Conservation (phyloP, 2,329 filamentous ascomycete species). For the Diaporthe helianthi region DNA sequence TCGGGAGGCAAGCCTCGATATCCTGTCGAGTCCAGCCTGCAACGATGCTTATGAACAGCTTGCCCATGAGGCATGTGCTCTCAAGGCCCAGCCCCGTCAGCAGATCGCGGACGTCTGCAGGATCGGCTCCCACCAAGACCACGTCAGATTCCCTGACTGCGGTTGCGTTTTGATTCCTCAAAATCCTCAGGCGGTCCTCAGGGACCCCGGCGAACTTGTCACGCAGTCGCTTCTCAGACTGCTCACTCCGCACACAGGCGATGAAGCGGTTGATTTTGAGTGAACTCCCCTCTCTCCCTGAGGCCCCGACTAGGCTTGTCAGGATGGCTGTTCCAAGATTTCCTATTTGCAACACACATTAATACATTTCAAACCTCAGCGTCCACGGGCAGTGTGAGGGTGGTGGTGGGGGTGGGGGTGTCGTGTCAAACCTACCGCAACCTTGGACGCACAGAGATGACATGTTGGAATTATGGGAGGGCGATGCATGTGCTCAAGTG, state of each 20-base stretch:
- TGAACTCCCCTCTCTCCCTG: background rate
- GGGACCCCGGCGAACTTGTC: slow-evolving; percentile 35
- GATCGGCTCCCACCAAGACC: slow-evolving; percentile 55
- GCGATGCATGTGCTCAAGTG: no score
- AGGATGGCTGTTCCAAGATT: slow-evolving; percentile 41
- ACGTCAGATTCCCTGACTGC: slow-evolving; percentile 48
- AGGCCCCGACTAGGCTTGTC: slow-evolving; percentile 1
- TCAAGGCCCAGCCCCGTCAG: slow-evolving; percentile 47
- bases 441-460: slow-evolving; percentile 34
- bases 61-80: slow-evolving; percentile 47
- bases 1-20: slow-evolving; percentile 48
- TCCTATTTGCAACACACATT: slow-evolving; percentile 35
- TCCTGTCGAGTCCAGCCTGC: slow-evolving; percentile 55
- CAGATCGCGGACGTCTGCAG: slow-evolving; percentile 49
- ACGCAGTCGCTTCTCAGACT: slow-evolving; percentile 37
- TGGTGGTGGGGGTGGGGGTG: background rate
- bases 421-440: slow-evolving; percentile 34
- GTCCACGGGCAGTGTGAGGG: background rate
- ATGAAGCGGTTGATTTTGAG: slow-evolving; percentile 42
- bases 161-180: slow-evolving; percentile 42
- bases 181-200: background rate
- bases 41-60: slow-evolving; percentile 58
- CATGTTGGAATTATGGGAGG: background rate
- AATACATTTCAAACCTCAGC: background rate
- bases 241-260: slow-evolving; percentile 43